phyloP scores from a whole-genome alignment of 2,329 filamentous ascomycete species.

The Stagonosporopsis vannaccii region DNA sequence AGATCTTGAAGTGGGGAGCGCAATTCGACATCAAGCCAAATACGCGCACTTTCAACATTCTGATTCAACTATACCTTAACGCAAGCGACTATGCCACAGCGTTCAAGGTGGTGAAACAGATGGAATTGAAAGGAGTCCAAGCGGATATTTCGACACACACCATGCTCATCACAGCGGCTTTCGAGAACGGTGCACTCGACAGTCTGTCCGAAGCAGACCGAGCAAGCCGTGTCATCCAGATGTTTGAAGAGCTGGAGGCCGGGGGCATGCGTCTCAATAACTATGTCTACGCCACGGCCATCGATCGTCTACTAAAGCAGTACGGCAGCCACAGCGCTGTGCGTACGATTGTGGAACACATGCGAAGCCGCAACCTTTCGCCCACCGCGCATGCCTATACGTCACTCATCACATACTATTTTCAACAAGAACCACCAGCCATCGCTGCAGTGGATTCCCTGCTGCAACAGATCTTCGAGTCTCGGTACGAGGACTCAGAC shows the following conservation, averaged over 20 bases:
- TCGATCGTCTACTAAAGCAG: slow-evolving; percentile 67
- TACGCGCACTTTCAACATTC: slow-evolving; percentile 67
- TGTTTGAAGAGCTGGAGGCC: slow-evolving; percentile 64
- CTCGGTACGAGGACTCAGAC: slow-evolving; percentile 52
- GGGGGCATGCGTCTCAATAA: slow-evolving; percentile 66
- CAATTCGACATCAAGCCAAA: slow-evolving; percentile 57
- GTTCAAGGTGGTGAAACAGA: slow-evolving; percentile 62
- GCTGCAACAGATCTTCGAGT: slow-evolving; percentile 56
- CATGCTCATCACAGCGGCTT: slow-evolving; percentile 69
- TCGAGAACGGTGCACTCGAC: slow-evolving; percentile 58
- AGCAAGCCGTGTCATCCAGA: slow-evolving; percentile 57
- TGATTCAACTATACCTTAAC: slow-evolving; percentile 68
- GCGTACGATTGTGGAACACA: slow-evolving; percentile 67
- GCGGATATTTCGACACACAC: slow-evolving; percentile 76
- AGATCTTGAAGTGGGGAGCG: slow-evolving; percentile 53
- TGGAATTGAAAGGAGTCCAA: slow-evolving; percentile 63
- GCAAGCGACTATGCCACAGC: slow-evolving; percentile 58
- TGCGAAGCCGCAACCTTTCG: slow-evolving; percentile 61
- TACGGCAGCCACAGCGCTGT: slow-evolving; percentile 60
- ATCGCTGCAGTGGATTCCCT: slow-evolving; percentile 66
- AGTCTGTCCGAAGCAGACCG: slow-evolving; percentile 59
- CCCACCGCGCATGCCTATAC: slow-evolving; percentile 75
- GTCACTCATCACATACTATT: slow-evolving; percentile 73
- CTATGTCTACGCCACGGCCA: slow-evolving; percentile 72
- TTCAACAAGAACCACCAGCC: slow-evolving; percentile 65